Percentiles rank a stretch among this genome's conserved stretches.
These are phyloP conservation scores for Fraxinus angustifolia DNA, from an alignment of 305 asterid genomes.

Conservation along the genomic window DNA sequence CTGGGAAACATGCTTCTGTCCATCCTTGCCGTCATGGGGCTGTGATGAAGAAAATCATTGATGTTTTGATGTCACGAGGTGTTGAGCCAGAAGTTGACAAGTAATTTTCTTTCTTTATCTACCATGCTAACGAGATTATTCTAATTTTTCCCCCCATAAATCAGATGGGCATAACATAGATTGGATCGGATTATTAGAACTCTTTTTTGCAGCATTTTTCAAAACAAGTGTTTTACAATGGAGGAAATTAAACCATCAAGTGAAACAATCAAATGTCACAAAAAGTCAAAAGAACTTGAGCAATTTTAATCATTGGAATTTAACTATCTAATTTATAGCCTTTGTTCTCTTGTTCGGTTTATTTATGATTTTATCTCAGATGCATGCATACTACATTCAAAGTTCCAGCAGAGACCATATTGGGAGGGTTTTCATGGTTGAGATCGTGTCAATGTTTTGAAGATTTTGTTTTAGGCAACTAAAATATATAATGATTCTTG, in stretches of 20 bases:
- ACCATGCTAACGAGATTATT: background rate
- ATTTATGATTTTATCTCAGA: background rate
- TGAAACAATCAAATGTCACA: background rate
- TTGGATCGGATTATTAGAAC: background rate
- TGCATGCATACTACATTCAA: background rate
- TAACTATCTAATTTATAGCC: background rate
- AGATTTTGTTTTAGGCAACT: background rate
- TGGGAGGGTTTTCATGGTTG: background rate
- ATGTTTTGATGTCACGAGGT: constrained; percentile 88
- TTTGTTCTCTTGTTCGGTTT: background rate
- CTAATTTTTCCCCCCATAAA: background rate
- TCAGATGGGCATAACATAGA: background rate
- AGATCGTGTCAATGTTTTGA: background rate
- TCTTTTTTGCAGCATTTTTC: background rate
- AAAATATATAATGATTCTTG: background rate
- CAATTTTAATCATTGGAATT: background rate
- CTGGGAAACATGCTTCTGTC: constrained; percentile 94
- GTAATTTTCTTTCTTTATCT: constrained; percentile 36
- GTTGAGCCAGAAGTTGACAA: constrained; percentile 99
- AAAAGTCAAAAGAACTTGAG: background rate
- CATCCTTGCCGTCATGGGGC: constrained; percentile 99
- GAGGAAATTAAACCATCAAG: background rate
- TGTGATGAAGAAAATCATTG: constrained; percentile 98
- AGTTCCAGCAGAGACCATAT: background rate
- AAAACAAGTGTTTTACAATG: background rate